phyloP scores from a whole-genome alignment of 2,329 filamentous ascomycete genomes.

The Capronia epimyces region DNA sequence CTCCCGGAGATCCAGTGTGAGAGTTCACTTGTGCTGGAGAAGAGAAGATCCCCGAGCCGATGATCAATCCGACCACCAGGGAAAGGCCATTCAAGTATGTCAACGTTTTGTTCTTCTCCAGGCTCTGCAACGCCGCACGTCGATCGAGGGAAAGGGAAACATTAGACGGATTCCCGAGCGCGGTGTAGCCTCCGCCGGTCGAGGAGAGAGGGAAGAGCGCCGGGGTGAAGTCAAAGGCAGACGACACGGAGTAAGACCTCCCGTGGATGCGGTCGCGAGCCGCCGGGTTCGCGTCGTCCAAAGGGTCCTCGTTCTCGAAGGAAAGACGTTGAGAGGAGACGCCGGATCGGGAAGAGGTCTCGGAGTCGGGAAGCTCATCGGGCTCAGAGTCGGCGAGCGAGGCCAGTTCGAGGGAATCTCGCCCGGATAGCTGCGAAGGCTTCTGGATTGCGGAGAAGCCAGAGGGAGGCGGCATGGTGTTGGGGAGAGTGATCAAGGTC shows the following conservation, averaged over 20 bases:
- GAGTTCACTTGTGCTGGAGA: constrained; percentile 88
- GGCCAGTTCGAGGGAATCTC: constrained; percentile 94
- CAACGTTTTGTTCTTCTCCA: constrained; percentile 93
- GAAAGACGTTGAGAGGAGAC: constrained; percentile 87
- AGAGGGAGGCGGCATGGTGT: constrained; percentile 14
- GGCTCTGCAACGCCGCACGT: constrained; percentile 60
- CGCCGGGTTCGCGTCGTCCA: constrained; percentile 52
- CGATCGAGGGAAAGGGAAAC: constrained; percentile 40
- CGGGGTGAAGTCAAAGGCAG: constrained; percentile 90
- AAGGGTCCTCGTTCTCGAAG: constrained; percentile 77
- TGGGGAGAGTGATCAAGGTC: background rate
- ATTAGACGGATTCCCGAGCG: constrained; percentile 70
- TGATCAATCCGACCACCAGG: constrained; percentile 85
- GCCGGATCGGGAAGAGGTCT: constrained; percentile 71
- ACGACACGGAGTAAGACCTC: constrained; percentile 83
- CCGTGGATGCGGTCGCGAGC: constrained; percentile 43
- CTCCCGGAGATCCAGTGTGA: constrained; percentile 86
- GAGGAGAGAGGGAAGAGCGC: constrained; percentile 90
- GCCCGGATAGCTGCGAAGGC: constrained; percentile 42
- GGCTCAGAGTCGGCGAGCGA: constrained; percentile 79
- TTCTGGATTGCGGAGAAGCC: constrained; percentile 26
- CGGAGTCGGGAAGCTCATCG: constrained; percentile 54
- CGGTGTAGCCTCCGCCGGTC: constrained; percentile 72
- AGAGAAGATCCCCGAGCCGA: constrained; percentile 94
- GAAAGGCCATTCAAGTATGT: constrained; percentile 92